Evolutionary conservation across 352 stramenopile species (phyloP).

Genomic region (Phytophthora ramorum): DNA sequence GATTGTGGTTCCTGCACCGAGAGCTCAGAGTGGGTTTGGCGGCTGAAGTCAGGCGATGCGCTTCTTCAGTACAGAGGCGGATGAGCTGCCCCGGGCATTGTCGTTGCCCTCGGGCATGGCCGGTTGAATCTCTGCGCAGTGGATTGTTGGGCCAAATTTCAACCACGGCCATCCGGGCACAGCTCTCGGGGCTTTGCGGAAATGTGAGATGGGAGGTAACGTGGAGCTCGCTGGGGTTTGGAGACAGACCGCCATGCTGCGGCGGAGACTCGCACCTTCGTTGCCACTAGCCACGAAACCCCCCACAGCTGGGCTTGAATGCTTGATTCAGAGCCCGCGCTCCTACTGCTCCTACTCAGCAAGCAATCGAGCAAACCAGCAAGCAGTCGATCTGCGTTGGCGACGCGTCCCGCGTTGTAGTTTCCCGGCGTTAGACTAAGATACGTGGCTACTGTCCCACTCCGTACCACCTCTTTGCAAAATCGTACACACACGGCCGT

Average conservation of each 20-base stretch:
- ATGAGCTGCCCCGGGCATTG: conserved; percentile 5
- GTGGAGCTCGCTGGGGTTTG: no score
- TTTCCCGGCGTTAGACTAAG: conserved; percentile 31
- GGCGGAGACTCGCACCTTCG: not conserved
- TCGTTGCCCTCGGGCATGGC: not conserved
- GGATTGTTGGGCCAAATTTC: conserved; percentile 21
- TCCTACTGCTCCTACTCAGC: not conserved
- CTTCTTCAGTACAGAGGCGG: conserved; percentile 23
- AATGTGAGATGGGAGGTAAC: conserved; percentile 17
- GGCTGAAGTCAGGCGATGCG: conserved; percentile 26
- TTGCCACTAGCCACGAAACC: conserved; percentile 6
- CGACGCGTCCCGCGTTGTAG: conserved; percentile 1
- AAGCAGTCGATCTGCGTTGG: no score
- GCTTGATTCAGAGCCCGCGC: conserved; percentile 3
- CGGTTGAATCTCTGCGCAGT: conserved; percentile 27
- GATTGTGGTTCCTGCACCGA: conserved; percentile 2
- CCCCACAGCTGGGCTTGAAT: conserved; percentile 11
- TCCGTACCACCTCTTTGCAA: not conserved
- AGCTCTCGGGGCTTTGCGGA: conserved; percentile 6
- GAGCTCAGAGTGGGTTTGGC: not conserved
- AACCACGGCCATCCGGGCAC: conserved; percentile 12
- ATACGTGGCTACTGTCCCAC: conserved; percentile 7
- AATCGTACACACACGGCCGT: not conserved
- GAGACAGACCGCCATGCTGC: not conserved
- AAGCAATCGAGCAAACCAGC: no score